Base-by-base conservation (phyloP, 1,139 yeast species). In the Yamadazyma spencermartinsiae region DNA sequence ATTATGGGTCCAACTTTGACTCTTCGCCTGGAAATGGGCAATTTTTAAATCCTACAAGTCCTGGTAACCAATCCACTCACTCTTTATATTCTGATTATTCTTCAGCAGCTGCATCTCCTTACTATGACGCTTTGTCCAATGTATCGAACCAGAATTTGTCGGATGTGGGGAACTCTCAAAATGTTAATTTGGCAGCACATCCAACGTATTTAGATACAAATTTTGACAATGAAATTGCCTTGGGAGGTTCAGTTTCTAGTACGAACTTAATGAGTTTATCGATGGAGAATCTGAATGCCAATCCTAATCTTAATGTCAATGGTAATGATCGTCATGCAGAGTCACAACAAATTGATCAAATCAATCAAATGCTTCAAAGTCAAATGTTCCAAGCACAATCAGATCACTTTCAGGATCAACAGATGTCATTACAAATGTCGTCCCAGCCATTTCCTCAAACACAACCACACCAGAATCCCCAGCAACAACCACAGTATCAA, bases 21-120 rank as follows among this genome's bases (percentile, higher is more conserved):
- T 13, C 34, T 5, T 17, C 20, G 4, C 27, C 28, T 3, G 24
- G 14, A 11, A 30, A 33, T 23, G 80, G 95, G 12, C 82, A 90
- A 49, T 76, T 89, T 56, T 87, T 92, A 59, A 90, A 90, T 63
- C 98, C 98, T 46, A 90, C 90, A 60, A 90, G 92, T 53, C 98
- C 98, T 34, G 90, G 98, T 19, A 92, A 88, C 60, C 98, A 92
- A 66, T 90, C 98, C 15, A 86, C 96, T 24, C 96, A 92, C 34
- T 58, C 62, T 2, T 41, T 52, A 14, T 55, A 68, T 44, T 66
- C 73, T 4, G 76, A 71, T 7, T 61, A 55, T 21, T 63, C 71
- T 3, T 65, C 68, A 43, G 65, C 65, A 40, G 68, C 72, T 2
- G 65, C 62, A 15, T 61, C 69, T 28, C 74, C 75, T 3, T 72